These are phyloP conservation scores for Zancudomyces culisetae DNA, from an alignment of 371 early-diverging fungal genomes.

Conservation along the genomic window DNA sequence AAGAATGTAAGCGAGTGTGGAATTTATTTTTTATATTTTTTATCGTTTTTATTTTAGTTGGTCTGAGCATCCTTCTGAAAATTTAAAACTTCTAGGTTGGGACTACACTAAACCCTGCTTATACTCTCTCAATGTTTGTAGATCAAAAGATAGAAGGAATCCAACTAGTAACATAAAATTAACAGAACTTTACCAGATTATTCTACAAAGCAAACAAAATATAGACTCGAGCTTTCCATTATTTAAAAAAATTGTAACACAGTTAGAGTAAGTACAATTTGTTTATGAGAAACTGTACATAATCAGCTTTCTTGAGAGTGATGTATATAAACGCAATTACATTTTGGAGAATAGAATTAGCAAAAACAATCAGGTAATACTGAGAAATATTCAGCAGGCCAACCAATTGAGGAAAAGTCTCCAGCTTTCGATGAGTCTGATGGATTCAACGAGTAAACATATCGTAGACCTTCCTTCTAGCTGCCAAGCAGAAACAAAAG, in stretches of 20 bases:
- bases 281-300: no score
- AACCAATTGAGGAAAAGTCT: slow-evolving; percentile 8
- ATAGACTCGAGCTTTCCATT: slow-evolving; percentile 11
- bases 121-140: no score
- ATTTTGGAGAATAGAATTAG: no score
- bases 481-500: not conserved
- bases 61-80: no score
- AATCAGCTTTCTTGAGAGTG: no score
- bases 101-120: no score
- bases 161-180: slow-evolving; percentile 1
- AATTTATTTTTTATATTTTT: no score
- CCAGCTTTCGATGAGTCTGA: not conserved
- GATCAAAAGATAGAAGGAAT: not conserved
- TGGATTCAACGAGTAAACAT: slow-evolving; percentile 9
- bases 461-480: slow-evolving; percentile 6
- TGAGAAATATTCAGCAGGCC: not conserved
- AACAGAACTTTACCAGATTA: slow-evolving; percentile 3
- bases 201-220: slow-evolving; percentile 4
- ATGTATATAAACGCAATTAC: no score
- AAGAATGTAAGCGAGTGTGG: no score
- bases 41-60: no score
- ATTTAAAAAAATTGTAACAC: slow-evolving; percentile 10
- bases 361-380: not conserved
- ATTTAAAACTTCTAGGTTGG: no score
- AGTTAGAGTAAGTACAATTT: not conserved